Conservation (phyloP, 208 protist genomes). For the Jaenimonas drosophilae region DNA sequence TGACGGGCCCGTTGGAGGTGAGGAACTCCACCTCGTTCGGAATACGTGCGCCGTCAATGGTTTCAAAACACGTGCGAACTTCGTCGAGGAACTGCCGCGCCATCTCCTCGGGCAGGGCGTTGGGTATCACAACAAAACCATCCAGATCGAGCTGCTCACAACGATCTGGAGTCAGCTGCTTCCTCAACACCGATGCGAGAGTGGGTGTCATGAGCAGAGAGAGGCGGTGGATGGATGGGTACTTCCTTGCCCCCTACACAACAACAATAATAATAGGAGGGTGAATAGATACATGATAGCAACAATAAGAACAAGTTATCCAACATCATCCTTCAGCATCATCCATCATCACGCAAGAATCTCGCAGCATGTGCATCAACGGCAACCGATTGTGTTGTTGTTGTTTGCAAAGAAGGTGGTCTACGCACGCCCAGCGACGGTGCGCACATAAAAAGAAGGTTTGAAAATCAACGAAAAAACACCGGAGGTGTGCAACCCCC, state of each 20-base stretch:
- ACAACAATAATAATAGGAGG: background rate
- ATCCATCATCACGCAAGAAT: no score
- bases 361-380: no score
- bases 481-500: no score
- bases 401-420: no score
- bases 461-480: no score
- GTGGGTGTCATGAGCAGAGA: background rate
- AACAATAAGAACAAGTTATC: no score
- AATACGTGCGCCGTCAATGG: conserved; percentile 13
- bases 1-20: conserved; percentile 23
- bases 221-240: background rate
- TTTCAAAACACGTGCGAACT: conserved; percentile 22
- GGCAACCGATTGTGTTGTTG: no score
- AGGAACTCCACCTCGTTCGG: conserved; percentile 36
- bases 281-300: background rate
- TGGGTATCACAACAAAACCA: conserved; percentile 20
- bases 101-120: conserved; percentile 9
- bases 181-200: background rate
- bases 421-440: no score
- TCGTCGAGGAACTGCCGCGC: conserved; percentile 14
- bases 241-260: background rate
- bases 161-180: conserved; percentile 13
- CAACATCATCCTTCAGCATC: no score
- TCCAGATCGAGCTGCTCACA: conserved; percentile 29
- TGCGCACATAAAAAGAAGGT: no score